phyloP scores from a whole-genome alignment of 768 basidiomycete species.

The Flagelloscypha sp. region DNA sequence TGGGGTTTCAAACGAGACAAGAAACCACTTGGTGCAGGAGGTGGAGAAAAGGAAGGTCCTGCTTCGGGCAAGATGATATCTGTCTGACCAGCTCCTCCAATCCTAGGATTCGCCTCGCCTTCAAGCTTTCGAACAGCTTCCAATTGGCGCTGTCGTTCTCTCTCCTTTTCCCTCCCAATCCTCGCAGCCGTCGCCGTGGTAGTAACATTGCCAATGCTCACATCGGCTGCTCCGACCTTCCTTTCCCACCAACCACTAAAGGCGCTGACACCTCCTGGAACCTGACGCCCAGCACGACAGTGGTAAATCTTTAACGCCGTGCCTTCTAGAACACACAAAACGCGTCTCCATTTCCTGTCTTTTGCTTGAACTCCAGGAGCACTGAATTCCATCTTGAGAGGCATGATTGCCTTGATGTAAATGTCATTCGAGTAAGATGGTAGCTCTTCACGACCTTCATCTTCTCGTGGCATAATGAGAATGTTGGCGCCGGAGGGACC shows the following conservation, averaged over 20 bases:
- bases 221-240: constrained; percentile 66
- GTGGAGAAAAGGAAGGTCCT: no score
- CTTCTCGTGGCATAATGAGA: constrained; percentile 47
- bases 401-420: constrained; percentile 73
- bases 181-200: constrained; percentile 17
- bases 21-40: no score
- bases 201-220: constrained; percentile 19
- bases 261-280: constrained; percentile 39
- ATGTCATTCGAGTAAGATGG: constrained; percentile 79
- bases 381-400: constrained; percentile 89
- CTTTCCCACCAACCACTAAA: constrained; percentile 76
- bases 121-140: constrained; percentile 17
- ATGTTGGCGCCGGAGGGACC: no score
- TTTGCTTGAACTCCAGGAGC: constrained; percentile 78
- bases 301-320: constrained; percentile 79
- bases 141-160: constrained; percentile 18
- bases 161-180: constrained; percentile 15
- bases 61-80: neutral
- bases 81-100: constrained; percentile 10
- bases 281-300: constrained; percentile 26
- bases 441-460: constrained; percentile 76
- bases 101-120: no score
- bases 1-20: no score
- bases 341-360: constrained; percentile 88
- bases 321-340: constrained; percentile 85